Percentiles rank a stretch among this genome's conserved stretches.
phyloP scores from a whole-genome alignment of 306 rosid genomes.

The Nissolia schottii region DNA sequence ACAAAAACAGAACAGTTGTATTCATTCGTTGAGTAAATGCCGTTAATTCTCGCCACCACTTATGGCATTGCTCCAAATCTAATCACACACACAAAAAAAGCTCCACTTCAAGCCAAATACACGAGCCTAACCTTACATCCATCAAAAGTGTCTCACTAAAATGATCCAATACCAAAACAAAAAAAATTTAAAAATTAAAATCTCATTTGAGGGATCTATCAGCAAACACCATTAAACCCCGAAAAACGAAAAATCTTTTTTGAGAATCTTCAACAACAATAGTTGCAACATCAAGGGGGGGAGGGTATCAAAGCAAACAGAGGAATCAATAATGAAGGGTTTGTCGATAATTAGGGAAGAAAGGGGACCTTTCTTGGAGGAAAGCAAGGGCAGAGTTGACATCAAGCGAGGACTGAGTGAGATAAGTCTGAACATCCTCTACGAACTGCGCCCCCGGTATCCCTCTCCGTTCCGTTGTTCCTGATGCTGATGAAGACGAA shows the following conservation, averaged over 20 bases:
- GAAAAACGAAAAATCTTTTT: not conserved
- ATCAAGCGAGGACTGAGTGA: slow-evolving; percentile 52
- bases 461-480: slow-evolving; percentile 58
- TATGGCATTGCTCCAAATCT: not conserved
- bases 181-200: not conserved
- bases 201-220: not conserved
- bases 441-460: slow-evolving; percentile 69
- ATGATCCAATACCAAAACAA: not conserved
- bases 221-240: not conserved
- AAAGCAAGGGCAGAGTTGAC: slow-evolving; percentile 66
- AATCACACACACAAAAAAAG: not conserved
- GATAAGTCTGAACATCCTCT: slow-evolving; percentile 65
- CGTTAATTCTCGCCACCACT: not conserved
- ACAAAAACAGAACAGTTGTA: not conserved
- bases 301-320: not conserved
- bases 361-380: slow-evolving; percentile 53
- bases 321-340: not conserved
- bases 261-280: not conserved
- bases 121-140: not conserved
- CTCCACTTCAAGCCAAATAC: not conserved
- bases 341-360: too few species aligned
- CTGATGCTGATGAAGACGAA: slow-evolving; percentile 28
- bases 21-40: not conserved
- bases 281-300: too few species aligned
- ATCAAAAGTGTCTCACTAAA: not conserved